Base-by-base conservation (phyloP, 2,329 filamentous ascomycete species). In the Trichoderma endophyticum region DNA sequence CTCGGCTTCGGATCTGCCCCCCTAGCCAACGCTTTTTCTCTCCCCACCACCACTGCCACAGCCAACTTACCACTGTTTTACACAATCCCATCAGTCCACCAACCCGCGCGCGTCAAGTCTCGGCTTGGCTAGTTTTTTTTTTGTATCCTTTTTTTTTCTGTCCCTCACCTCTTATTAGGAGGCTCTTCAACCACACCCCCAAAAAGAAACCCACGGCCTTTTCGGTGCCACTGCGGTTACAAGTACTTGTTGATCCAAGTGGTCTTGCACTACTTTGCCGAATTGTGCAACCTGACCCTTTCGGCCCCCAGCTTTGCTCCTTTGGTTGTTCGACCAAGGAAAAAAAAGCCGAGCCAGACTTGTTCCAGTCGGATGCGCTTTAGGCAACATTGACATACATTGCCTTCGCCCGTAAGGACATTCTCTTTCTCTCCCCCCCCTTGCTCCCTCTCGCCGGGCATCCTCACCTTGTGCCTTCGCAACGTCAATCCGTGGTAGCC, bases 351-450 rank as follows among this genome's bases (percentile, higher is more conserved):
- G 66, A 72, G 69, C 57, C 70, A 73, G 48, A 59, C 74, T 71
- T 71, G 72, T 75, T 72, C 73, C 71, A 73, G 73, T 74, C 74
- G 75, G 71, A 76, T 75, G 76, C 73, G 70, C 74, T 75, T 75
- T 75, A 73, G 73, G 73, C 71, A 76, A 74, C 75, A 72, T 72
- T 77, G 75, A 78, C 72, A 59, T 56, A 75, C 76, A 75, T 76
- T 77, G 77, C 77, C 73, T 79, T 79, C 74, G 77, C 78, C 77
- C 77, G 81, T 82, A 78, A 82, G 81, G 83, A 78, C 67, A 34
- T 70, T 34, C 67, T 73, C 74, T 65, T 69, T 36, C 71, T 65
- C 74, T 62, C 72, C 34, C 51, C 61, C 63, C 71, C 73, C 73
- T 76, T 68, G 65, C 65, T 73, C 66, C 73, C 71, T 69, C 72